Base-by-base conservation (phyloP, 768 basidiomycete genomes). In the Collybia nuda region DNA sequence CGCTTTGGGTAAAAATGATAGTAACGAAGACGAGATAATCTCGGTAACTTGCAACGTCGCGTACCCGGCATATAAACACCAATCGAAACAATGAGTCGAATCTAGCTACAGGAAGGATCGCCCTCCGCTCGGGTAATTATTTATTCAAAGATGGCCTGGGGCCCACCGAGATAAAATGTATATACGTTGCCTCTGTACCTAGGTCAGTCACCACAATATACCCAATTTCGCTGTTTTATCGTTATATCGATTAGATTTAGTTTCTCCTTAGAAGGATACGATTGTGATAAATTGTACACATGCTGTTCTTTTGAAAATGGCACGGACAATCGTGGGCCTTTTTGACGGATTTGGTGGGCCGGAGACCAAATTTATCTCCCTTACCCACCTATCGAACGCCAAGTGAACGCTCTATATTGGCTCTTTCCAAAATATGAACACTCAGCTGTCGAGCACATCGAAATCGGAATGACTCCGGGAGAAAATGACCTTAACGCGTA, bases 311-410 rank as follows among this genome's bases (percentile, higher is more conserved):
- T 5, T 43, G 7, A 48, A 55, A 1, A 48, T 48, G 17, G 44
- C 53, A 17, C 72, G 69, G 70, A 64, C 66, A 18, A 59, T 73
- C 17, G 67, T 70, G 44, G 59, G 62, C 4, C 54, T 71, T 21
- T 60, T 61, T 41, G 66, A 72, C 48, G 69, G 67, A 7, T 66
- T 67, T 44, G 61, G 54, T 42, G 68, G 71, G 32, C 56, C 55
- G 47, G 57, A 62, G 40, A 73, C 68, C 19, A 64, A 61, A 41
- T 42, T 51, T 8, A 62, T 62, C 52, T 59, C 68, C 8, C 35
- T 46, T 17, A 7, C 18, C 14, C n/a, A 8, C 45, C 36, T 32
- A n/a, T 46, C 18, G 14, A 9, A 19, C 7, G 35, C 24, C 7
- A 57, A 22, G 22, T 48, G 24, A 46, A 48, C 6, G 44, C 51